Base-by-base conservation (phyloP, 352 stramenopile genomes). In the Stephanocyclus meneghinianus region DNA sequence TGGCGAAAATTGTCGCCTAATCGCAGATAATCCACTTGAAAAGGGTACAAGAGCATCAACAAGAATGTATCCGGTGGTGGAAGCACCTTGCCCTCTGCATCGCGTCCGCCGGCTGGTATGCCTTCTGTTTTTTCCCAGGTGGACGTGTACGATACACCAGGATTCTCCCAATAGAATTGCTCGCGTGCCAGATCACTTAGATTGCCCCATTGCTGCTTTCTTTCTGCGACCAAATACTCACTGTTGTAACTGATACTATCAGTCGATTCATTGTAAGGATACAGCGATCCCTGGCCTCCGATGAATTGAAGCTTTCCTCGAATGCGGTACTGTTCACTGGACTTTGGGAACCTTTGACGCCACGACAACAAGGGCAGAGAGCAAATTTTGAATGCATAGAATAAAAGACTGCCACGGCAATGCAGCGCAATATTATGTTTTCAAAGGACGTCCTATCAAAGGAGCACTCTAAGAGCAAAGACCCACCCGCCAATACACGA, bases 251-350 rank as follows among this genome's bases (percentile, higher is more conserved):
- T 73, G 29, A 55, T 55, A 32, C 72, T 71, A 16, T 71, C 55
- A n/a, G 55, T 44, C 30, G 21, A 44, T 62, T 45, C 59, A 30
- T 69, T 47, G 50, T 60, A 26, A 29, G 37, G 9, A 51, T 51
- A 40, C 42, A 79, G 55, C 66, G 70, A 37, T 45, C 76, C 83
- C 48, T 85, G 53, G 35, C 44, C 59, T 45, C 81, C 85, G 11
- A 94, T 83, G 55, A 93, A 86, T 47, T 88, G 55, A 15, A 94
- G 48, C 11, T 83, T 45, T 64, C 91, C 90, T 15, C 84, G 75
- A 29, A 95, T 76, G 3, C 91, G 78, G 84, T 94, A 95, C 68
- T 95, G 91, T 82, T 95, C 90, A 68, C 78, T 88, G 0, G 78
- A 85, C 71, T 91, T 90, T 26, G 87, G 67, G 79, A 95, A 94